Base-by-base conservation (phyloP, 371 early-diverging fungal genomes). In the Funneliformis caledonium region DNA sequence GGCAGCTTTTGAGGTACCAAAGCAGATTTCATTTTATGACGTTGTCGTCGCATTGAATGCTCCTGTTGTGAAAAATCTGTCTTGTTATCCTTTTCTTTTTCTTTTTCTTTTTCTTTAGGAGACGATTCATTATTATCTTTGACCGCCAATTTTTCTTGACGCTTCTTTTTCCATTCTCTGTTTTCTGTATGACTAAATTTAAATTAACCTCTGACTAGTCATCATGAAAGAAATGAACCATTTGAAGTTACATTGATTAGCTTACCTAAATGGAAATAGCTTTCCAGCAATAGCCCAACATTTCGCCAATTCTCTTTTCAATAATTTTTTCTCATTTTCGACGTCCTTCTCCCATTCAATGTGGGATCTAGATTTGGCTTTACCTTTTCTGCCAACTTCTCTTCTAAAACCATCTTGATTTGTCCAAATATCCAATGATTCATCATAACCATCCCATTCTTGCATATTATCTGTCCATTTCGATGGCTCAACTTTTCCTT, bases 381-480 rank as follows among this genome's bases (percentile, higher is more conserved):
- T 79, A 22, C 79, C 79, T 70, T 16, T 68, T 22, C 70, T n/a
- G 10, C 79, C 79, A 68, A 79, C 79, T 47, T 70, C 70, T 52
- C 33, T 48, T 43, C 79, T 43, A 70, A 79, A 79, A 19, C 4
- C 26, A 70, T 79, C 72, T 65, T 52, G 56, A 47, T 65, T 79
- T 47, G 4, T 26, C 19, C 22, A 70, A 68, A 22, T 1, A 33
- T 68, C 70, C 19, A 22, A 33, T 14, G 42, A 37, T 45, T 48
- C 42, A 70, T 79, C 37, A 70, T 69, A 79, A 10, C 48, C 64
- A 50, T 70, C 79, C 79, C 79, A 79, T 79, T 79, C 79, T 70
- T 37, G 12, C 22, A 79, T 52, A 70, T 79, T 22, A 42, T 79
- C 79, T 2, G 79, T 79, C 79, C 79, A 79, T 70, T 79, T 79